Base-by-base conservation (phyloP, 139 green algal genomes). In the Haematococcus lacustris region DNA sequence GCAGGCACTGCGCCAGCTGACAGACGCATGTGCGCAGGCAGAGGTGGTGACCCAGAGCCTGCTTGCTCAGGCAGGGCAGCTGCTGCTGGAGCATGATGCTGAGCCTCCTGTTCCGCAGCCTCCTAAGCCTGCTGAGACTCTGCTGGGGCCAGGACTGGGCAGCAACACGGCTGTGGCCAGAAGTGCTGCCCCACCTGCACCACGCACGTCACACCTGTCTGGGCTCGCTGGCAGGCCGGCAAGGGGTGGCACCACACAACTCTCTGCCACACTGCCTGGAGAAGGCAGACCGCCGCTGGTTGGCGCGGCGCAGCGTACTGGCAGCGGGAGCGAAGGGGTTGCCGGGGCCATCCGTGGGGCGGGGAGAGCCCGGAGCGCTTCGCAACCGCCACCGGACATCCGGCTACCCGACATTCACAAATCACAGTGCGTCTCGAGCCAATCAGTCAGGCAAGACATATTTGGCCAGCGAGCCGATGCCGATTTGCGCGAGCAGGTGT, bases 41-140 rank as follows among this genome's bases (percentile, higher is more conserved):
- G 75, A 80, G 70, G 47, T 38, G 3, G 35, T 73, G n/a, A 80
- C 75, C 34, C 69, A 76, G 75, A 35, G 73, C 50, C 51, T 80
- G 51, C 51, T 80, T 23, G 75, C 75, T 13, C 66, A 80, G 69
- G 75, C 70, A 26, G 63, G 76, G 6, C 69, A 76, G 1, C 9
- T 30, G 4, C 26, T 64, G 13, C 4, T 9, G 21, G 53, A 64
- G 13, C 4, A 21, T 4, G 53, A 4, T 30, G 53, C 53, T 35
- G 23, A 21, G 26, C 21, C 21, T n/a, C n/a, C n/a, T n/a, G 53
- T 30, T 64, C 21, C 21, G 4, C 26, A 64, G 23, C 21, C 30
- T 30, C 26, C 4, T 4, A 64, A 64, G 17, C 26, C 4, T 21
- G 4, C 53, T 35, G 53, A 35, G 53, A 30, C 53, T 57, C 47